Evolutionary conservation across 495 filamentous ascomycete species (phyloP), one percentile per base, ranked within the genome.

Genomic region (Rostrohypoxylon terebratum): DNA sequence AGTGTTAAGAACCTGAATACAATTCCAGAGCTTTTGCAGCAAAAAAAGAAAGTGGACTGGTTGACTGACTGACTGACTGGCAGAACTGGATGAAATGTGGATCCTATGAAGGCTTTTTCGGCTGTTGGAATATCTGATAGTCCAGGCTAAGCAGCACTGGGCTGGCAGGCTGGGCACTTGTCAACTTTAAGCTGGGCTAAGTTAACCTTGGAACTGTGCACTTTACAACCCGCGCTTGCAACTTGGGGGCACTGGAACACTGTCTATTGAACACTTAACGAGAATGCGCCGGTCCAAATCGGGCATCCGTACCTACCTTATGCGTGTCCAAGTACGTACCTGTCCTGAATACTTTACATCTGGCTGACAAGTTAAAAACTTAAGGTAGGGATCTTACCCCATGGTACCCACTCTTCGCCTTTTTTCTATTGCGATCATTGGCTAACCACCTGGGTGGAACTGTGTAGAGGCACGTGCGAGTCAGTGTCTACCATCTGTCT

Each of bases 121-220:
- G 71, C 62, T 59, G 47, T 69, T 68, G 71, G 71, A 73, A 62
- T 73, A 73, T 73, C 62, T 69, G 58, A 73, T 69, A 73, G 70
- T 73, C 70, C 70, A 57, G 59, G 16, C 33, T 0, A 55, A 28
- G 28, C 28, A 28, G 28, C 28, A 28, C 28, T 28, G 28, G 2
- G 4, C 25, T 28, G 28, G 2, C n/a, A n/a, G n/a, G n/a, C n/a
- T n/a, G 21, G 42, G 28, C 28, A 54, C 50, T 23, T 54, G 23
- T 14, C 7, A n/a, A 53, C 13, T 28, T 21, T 25, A 31, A 28
- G 28, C 28, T 28, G 28, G 28, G 28, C 28, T 28, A 28, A 4
- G 1, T 28, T 1, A 2, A 28, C 3, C 28, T 28, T 28, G n/a
- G n/a, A 28, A 28, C 28, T 28, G 28, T 28, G 28, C 28, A 28